These are phyloP conservation scores for Sclerotinia subarctica DNA, from an alignment of 2,329 filamentous ascomycete genomes.

Conservation along the genomic window DNA sequence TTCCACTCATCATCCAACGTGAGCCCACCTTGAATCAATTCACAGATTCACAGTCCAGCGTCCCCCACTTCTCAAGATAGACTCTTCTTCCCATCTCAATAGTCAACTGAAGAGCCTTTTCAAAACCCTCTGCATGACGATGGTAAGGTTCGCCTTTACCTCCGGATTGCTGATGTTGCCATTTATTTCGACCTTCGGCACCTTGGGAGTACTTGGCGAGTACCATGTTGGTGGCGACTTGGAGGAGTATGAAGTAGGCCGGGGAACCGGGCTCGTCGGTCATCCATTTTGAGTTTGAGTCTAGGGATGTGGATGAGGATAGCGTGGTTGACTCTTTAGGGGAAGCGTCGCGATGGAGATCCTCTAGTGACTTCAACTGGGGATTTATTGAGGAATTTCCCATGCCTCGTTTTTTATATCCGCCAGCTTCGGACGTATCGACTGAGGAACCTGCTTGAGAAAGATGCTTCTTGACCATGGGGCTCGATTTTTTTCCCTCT, in stretches of 20 bases:
- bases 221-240: constrained; percentile 36
- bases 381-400: not conserved
- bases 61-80: constrained; percentile 47
- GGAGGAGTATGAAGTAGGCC: constrained; percentile 34
- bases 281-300: constrained; percentile 21
- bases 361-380: not conserved
- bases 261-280: constrained; percentile 33
- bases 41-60: constrained; percentile 46
- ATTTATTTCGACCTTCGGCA: constrained; percentile 46
- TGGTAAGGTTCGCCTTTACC: constrained; percentile 54
- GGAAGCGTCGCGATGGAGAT: not conserved
- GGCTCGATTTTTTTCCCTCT: not conserved
- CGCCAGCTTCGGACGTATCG: not conserved
- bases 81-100: constrained; percentile 46
- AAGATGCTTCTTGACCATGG: not conserved
- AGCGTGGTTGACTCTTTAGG: not conserved
- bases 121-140: constrained; percentile 47
- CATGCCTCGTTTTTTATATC: not conserved
- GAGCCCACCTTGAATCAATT: constrained; percentile 41
- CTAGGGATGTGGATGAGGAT: not conserved
- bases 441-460: not conserved
- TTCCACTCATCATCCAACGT: constrained; percentile 47
- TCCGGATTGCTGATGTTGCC: constrained; percentile 52
- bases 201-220: constrained; percentile 5
- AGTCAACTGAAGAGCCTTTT: constrained; percentile 45